Evolutionary conservation across 1,139 yeast species (phyloP).

Genomic region (Yamadazyma atlantica): DNA sequence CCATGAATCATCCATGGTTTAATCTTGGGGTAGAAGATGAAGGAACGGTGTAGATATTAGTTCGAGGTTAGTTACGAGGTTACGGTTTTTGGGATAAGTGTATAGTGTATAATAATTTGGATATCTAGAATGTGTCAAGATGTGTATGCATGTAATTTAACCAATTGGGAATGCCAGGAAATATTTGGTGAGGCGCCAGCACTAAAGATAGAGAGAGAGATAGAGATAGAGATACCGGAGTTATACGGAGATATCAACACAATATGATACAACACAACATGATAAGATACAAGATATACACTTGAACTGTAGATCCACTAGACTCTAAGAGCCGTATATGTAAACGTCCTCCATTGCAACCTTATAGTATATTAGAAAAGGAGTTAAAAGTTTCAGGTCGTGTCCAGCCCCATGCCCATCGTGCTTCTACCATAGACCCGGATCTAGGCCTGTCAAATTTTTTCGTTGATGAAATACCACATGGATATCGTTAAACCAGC

Average conservation of each 20-base stretch:
- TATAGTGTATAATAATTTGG: neutral
- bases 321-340: no score
- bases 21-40: constrained; percentile 74
- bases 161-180: neutral
- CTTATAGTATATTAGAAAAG: no score
- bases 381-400: no score
- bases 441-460: neutral
- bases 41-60: constrained; percentile 40
- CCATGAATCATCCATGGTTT: constrained; percentile 77
- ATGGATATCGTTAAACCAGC: neutral
- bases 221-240: no score
- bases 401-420: no score
- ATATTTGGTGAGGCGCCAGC: no score
- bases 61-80: neutral
- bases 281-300: no score
- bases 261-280: no score
- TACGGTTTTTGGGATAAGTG: neutral
- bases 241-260: no score
- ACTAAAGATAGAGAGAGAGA: no score
- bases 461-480: neutral
- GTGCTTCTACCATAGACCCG: neutral
- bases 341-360: no score
- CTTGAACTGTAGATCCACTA: no score
- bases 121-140: neutral
- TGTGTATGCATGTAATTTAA: constrained; percentile 1